A percentile compares a stretch with the other conserved stretches of the same genome.
Conservation (phyloP, 2,329 filamentous ascomycete species). For the Paecilomyces dactylethromorphus region DNA sequence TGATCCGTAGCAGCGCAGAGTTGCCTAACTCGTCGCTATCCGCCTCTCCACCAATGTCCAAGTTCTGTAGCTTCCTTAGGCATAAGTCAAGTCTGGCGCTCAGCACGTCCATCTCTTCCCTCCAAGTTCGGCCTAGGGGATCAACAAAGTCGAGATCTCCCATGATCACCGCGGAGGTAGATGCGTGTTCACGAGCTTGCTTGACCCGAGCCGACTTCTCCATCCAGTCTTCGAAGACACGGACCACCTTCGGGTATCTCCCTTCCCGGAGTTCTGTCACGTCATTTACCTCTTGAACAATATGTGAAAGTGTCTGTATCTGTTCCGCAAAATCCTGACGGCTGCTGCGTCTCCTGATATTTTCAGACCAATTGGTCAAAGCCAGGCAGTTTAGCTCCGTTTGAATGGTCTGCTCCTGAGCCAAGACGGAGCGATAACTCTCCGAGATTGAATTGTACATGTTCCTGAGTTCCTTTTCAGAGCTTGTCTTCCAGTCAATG, state of each 20-base stretch:
- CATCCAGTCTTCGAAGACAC: constrained; percentile 32
- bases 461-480: constrained; percentile 22
- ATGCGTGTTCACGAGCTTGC: constrained; percentile 6
- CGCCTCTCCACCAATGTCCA: constrained; percentile 27
- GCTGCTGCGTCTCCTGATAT: constrained; percentile 19
- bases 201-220: constrained; percentile 19
- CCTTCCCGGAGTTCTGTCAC: constrained; percentile 19
- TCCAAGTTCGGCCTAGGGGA: constrained; percentile 27
- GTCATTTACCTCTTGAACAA: constrained; percentile 32
- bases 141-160: constrained; percentile 25
- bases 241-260: constrained; percentile 22
- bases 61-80: constrained; percentile 26
- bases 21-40: constrained; percentile 15
- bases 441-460: constrained; percentile 29
- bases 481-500: constrained; percentile 23
- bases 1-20: constrained; percentile 26
- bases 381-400: constrained; percentile 28
- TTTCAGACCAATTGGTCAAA: constrained; percentile 26
- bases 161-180: constrained; percentile 5
- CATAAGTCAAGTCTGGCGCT: constrained; percentile 27
- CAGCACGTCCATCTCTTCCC: constrained; percentile 23
- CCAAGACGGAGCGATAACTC: constrained; percentile 24
- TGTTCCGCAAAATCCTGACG: constrained; percentile 27
- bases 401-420: constrained; percentile 26
- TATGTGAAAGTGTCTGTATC: constrained; percentile 31